Evolutionary conservation across 1,284 basidiomycete genomes (phyloP).

Genomic region (Cryptococcus sp.): DNA sequence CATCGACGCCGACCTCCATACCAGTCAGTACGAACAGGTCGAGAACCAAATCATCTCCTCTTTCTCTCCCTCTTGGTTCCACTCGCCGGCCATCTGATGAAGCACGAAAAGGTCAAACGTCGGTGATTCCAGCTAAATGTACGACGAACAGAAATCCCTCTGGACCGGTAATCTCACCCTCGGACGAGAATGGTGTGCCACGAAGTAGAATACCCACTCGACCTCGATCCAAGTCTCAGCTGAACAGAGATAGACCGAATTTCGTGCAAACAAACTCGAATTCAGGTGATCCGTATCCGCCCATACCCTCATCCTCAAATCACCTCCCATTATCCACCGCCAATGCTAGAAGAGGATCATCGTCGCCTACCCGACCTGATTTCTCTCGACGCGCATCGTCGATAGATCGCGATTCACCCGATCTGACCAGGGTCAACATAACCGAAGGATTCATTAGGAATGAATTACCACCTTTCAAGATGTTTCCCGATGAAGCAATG

Average conservation of each 20-base stretch:
- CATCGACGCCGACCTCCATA: neutral
- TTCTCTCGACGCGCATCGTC: neutral
- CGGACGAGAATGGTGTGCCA: neutral
- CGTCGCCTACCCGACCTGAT: neutral
- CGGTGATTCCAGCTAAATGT: neutral
- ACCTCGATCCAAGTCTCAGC: slow-evolving; percentile 9
- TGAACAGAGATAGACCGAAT: slow-evolving; percentile 1
- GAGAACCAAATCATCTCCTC: neutral
- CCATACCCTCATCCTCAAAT: neutral
- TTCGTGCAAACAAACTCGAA: neutral
- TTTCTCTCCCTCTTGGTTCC: neutral
- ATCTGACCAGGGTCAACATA: neutral
- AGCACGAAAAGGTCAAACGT: neutral
- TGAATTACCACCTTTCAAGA: slow-evolving; percentile 30
- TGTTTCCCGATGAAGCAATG: slow-evolving; percentile 24
- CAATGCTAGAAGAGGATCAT: neutral
- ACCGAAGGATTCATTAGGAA: slow-evolving; percentile 29
- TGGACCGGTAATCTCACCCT: neutral
- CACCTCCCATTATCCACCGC: neutral
- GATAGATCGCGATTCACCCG: neutral
- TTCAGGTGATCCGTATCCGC: neutral
- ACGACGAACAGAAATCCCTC: neutral
- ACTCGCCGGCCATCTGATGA: neutral
- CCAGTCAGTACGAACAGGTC: neutral
- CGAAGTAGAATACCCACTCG: slow-evolving; percentile 7